Evolutionary conservation across 2,329 filamentous ascomycete species (phyloP).

Genomic region (Periconia macrospinosa): DNA sequence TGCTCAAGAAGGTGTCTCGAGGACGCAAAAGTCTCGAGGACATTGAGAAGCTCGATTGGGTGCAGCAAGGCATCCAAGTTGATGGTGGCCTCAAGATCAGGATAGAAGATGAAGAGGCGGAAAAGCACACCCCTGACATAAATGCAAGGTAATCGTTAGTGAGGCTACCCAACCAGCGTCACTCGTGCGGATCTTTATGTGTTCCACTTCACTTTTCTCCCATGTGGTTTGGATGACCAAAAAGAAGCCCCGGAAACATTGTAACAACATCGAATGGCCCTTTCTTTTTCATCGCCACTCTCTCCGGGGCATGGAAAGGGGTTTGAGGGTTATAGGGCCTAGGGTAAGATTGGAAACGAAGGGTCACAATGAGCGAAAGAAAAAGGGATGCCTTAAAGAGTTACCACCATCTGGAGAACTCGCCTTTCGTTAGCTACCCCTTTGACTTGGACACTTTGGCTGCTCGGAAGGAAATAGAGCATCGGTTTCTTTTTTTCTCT

Average conservation of each 20-base stretch:
- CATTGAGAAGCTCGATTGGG: constrained; percentile 75
- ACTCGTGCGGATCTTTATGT: neutral
- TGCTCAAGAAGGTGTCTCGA: constrained; percentile 80
- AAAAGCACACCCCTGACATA: constrained; percentile 13
- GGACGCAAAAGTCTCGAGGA: constrained; percentile 73
- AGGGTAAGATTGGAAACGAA: too few relatives aligned
- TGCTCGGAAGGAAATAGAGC: too few relatives aligned
- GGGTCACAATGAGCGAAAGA: too few relatives aligned
- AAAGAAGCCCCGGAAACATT: neutral
- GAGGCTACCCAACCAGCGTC: constrained; percentile 12
- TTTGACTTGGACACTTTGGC: too few relatives aligned
- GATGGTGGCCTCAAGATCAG: constrained; percentile 59
- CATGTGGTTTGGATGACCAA: too few relatives aligned
- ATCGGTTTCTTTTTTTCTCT: too few relatives aligned
- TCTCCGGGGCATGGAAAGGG: too few relatives aligned
- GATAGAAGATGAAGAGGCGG: constrained; percentile 50
- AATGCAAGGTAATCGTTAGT: constrained; percentile 33
- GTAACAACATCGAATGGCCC: constrained; percentile 1
- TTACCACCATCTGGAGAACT: too few relatives aligned
- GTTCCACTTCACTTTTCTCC: neutral
- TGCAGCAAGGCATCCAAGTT: constrained; percentile 71
- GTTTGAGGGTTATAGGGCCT: too few relatives aligned
- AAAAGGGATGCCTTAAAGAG: too few relatives aligned
- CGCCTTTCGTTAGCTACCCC: too few relatives aligned
- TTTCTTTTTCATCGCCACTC: neutral